Evolutionary conservation across 352 stramenopile species (phyloP), one percentile per base, ranked within the genome.

Genomic region (Pythium dissotocum): DNA sequence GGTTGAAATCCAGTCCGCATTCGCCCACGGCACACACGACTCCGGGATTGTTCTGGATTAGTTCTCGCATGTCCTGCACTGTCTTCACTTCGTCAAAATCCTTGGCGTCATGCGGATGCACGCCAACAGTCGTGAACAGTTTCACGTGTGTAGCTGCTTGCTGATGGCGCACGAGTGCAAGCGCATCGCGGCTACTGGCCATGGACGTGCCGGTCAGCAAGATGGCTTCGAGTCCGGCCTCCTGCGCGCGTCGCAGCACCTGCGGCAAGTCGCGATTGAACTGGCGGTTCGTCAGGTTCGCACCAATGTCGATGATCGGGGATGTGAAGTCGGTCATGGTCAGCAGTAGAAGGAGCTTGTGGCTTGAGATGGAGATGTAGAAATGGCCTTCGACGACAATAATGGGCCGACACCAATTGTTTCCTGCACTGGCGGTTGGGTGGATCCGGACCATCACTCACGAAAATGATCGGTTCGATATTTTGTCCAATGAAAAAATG

Each of bases 1-100:
- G 88, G 78, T 98, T 98, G 69, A 98, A 99, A 76, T 99, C 96
- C 16, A 99, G 78, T 46, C 96, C 97, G 66, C 91, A 98, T 76
- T 99, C 97, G 51, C 96, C 97, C 26, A 99, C 81, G 14, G 96
- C 97, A 35, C 93, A 88, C 33, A 98, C 88, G 52, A 85, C 80
- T 38, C 77, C 75, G 7, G 66, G 67, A 49, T 88, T 70, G 44
- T 65, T 32, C 30, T 63, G 35, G 30, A 86, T 82, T 14, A 93
- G 28, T 38, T 72, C 63, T 0, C 76, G 70, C 76, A 89, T 90
- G 63, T 80, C 72, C 0, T 53, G 62, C 12, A 81, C 62, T 5
- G 73, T 82, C 14, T 51, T 55, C 14, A 28, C 44, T 5, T 76
- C 68, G 38, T 82, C 63, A 73, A 97, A 96, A 65, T 95, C 88